phyloP scores from a whole-genome alignment of 306 rosid species.

The Parietaria judaica region DNA sequence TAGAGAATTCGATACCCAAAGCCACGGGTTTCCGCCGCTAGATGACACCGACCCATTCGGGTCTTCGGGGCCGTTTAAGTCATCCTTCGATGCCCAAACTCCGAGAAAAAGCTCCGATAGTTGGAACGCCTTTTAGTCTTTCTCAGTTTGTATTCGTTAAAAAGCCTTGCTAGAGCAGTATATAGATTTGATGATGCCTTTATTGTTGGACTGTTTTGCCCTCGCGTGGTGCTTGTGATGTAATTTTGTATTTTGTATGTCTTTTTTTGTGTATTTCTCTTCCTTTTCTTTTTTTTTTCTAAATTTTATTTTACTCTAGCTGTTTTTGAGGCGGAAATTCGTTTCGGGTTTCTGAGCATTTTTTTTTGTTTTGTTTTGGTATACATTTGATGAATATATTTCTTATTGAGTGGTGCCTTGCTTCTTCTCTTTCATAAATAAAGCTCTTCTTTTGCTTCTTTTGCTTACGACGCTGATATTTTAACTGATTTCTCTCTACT shows the following conservation, averaged over 20 bases:
- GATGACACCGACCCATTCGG: conserved; percentile 91
- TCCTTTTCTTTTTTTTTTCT: conserved; percentile 28
- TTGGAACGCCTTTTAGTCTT: conserved; percentile 80
- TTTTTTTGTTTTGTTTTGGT: background rate
- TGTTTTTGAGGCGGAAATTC: conserved; percentile 8
- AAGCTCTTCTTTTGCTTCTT: background rate
- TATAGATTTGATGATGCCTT: conserved; percentile 24
- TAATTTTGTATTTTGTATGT: conserved; percentile 4
- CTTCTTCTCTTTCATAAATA: background rate
- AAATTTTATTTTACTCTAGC: conserved; percentile 8
- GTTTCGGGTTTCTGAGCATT: conserved; percentile 7
- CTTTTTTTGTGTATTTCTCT: conserved; percentile 38
- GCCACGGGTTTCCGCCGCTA: conserved; percentile 65
- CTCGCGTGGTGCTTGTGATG: conserved; percentile 37
- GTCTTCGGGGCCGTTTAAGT: conserved; percentile 56
- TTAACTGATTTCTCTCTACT: background rate
- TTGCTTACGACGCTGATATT: background rate
- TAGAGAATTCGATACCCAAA: conserved; percentile 51
- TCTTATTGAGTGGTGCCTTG: conserved; percentile 6
- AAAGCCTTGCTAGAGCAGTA: conserved; percentile 27
- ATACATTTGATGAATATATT: conserved; percentile 10
- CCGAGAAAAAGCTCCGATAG: conserved; percentile 57
- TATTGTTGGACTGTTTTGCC: conserved; percentile 13
- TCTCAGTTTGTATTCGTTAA: conserved; percentile 16
- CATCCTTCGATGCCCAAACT: conserved; percentile 62